These are phyloP conservation scores for Pseudophaeomoniella oleicola DNA, from an alignment of 2,329 filamentous ascomycete genomes.

Conservation along the genomic window DNA sequence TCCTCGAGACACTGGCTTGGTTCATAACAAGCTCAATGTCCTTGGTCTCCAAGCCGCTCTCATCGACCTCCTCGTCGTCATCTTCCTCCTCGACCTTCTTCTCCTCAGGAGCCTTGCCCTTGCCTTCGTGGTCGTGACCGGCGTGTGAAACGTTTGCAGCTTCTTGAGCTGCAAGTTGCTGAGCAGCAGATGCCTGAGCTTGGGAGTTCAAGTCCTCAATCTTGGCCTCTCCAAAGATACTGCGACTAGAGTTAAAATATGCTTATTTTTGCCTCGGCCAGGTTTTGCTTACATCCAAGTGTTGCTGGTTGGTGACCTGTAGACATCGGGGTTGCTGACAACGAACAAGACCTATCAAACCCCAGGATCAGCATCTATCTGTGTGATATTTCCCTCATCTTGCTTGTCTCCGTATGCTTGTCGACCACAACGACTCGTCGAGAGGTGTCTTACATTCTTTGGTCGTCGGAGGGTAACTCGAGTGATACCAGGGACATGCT, in stretches of 20 bases:
- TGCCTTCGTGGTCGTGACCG: conserved; percentile 36
- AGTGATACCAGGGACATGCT: conserved; percentile 93
- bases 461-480: conserved; percentile 94
- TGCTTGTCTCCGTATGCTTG: no score
- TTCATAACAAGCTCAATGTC: conserved; percentile 99
- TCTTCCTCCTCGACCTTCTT: conserved; percentile 65
- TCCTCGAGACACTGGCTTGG: conserved; percentile 89
- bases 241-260: conserved; percentile 26
- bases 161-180: conserved; percentile 77
- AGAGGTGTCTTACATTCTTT: conserved; percentile 75
- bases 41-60: conserved; percentile 90
- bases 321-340: conserved; percentile 98
- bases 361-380: no score
- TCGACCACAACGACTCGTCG: no score
- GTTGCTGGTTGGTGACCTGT: conserved; percentile 98
- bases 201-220: conserved; percentile 99
- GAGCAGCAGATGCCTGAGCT: conserved; percentile 87
- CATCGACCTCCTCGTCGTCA: conserved; percentile 90
- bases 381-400: no score
- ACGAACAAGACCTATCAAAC: conserved; percentile 88
- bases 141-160: conserved; percentile 45
- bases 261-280: conserved; percentile 4
- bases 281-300: conserved; percentile 80
- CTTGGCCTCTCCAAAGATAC: conserved; percentile 99
- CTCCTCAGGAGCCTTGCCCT: conserved; percentile 56